Percentiles rank a stretch among this genome's conserved stretches.
phyloP scores from a whole-genome alignment of 768 basidiomycete species.

The Cytidiella melzeri region DNA sequence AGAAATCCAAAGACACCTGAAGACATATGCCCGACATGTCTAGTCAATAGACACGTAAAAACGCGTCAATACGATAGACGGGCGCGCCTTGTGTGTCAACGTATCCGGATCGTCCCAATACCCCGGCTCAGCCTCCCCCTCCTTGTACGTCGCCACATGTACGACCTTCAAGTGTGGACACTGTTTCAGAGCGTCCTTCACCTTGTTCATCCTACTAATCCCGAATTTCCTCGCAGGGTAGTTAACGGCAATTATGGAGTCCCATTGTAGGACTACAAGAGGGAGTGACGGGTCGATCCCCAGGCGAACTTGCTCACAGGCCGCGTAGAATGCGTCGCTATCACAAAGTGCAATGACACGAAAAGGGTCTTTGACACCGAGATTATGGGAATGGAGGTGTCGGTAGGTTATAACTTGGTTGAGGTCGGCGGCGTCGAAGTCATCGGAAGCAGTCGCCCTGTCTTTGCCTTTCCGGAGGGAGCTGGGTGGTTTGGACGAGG shows the following conservation, averaged over 20 bases:
- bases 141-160: slow-evolving; percentile 93
- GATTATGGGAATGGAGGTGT: slow-evolving; percentile 61
- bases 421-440: slow-evolving; percentile 50
- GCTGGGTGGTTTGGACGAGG: not conserved
- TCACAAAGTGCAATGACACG: slow-evolving; percentile 89
- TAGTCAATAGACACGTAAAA: not conserved
- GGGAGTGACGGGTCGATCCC: slow-evolving; percentile 56
- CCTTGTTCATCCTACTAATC: slow-evolving; percentile 85
- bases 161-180: slow-evolving; percentile 83
- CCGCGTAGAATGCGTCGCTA: slow-evolving; percentile 80
- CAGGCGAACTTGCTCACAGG: slow-evolving; percentile 82
- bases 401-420: slow-evolving; percentile 72
- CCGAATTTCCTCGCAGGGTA: slow-evolving; percentile 92
- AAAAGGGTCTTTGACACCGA: slow-evolving; percentile 68
- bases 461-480: slow-evolving; percentile 49
- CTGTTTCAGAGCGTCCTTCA: slow-evolving; percentile 74
- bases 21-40: too few species aligned
- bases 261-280: slow-evolving; percentile 85
- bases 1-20: slow-evolving; percentile 94
- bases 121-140: slow-evolving; percentile 79
- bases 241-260: slow-evolving; percentile 87
- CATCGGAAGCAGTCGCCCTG: slow-evolving; percentile 30
- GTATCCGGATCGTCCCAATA: slow-evolving; percentile 91
- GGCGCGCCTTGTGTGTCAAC: slow-evolving; percentile 83
- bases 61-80: not conserved